Conservation (phyloP, 371 early-diverging fungal genomes). For the Mucor indicus region DNA sequence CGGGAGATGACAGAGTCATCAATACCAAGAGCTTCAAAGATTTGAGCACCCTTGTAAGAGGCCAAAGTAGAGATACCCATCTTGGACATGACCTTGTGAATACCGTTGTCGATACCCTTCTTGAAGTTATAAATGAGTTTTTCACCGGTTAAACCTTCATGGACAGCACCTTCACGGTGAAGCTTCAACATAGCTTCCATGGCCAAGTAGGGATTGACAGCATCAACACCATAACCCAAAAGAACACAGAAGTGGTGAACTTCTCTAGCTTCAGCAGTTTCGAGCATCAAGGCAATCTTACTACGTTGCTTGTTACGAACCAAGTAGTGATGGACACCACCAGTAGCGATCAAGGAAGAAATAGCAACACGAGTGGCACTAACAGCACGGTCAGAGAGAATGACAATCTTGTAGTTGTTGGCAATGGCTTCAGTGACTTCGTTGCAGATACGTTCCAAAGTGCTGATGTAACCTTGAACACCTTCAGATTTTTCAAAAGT, state of each 20-base stretch:
- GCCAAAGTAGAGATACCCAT: constrained; percentile 98
- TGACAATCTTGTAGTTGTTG: constrained; percentile 76
- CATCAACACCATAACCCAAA: constrained; percentile 97
- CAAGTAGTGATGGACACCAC: constrained; percentile 93
- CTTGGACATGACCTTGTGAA: constrained; percentile 97
- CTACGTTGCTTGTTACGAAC: constrained; percentile 86
- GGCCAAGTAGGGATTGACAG: constrained; percentile 91
- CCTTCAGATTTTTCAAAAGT: constrained; percentile 80
- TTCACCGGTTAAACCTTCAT: constrained; percentile 43
- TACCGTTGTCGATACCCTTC: constrained; percentile 88
- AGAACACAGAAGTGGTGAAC: constrained; percentile 96
- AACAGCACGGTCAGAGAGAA: constrained; percentile 80
- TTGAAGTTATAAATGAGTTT: constrained; percentile 77
- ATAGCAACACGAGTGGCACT: constrained; percentile 77
- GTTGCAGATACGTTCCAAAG: constrained; percentile 82
- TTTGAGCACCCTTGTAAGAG: constrained; percentile 97
- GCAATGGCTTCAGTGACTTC: constrained; percentile 80
- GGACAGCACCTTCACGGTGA: constrained; percentile 75
- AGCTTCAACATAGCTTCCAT: constrained; percentile 87
- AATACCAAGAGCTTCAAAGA: constrained; percentile 95
- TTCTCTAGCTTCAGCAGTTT: constrained; percentile 95
- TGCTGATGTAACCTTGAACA: constrained; percentile 67
- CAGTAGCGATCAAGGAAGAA: constrained; percentile 86
- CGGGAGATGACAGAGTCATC: constrained; percentile 82
- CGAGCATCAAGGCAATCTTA: constrained; percentile 85